Evolutionary conservation across 78 protist species (phyloP).

Genomic region (Polysphondylium violaceum): DNA sequence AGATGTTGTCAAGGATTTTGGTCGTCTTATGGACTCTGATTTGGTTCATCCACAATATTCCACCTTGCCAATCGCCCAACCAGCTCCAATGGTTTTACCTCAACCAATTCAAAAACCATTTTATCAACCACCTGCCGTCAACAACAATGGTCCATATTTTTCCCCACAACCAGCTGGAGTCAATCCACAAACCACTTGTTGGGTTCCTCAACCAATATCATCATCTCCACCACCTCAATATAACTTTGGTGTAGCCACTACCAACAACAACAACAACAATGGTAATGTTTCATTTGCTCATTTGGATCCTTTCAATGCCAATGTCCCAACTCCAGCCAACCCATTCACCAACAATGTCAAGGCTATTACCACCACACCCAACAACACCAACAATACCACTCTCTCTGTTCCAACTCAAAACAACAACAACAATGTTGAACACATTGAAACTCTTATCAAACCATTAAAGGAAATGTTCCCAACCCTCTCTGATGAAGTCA

Average conservation of each 20-base stretch:
- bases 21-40: neutral
- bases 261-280: too few species aligned
- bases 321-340: too few species aligned
- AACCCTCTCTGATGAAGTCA: neutral
- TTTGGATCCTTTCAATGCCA: too few species aligned
- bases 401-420: neutral
- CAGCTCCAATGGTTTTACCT: neutral
- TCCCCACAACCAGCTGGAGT: too few species aligned
- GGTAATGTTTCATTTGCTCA: too few species aligned
- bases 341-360: neutral
- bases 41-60: neutral
- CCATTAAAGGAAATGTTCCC: slow-evolving; percentile 29
- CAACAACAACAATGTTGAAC: neutral
- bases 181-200: too few species aligned
- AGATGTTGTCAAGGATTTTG: slow-evolving; percentile 39
- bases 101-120: slow-evolving; percentile 4
- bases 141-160: too few species aligned
- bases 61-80: neutral
- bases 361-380: neutral
- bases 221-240: too few species aligned
- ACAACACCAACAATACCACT: neutral
- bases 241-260: too few species aligned
- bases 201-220: too few species aligned
- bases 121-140: too few species aligned
- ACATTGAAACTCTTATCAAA: too few species aligned